Conservation (phyloP, 192 early-diverging fungal species). For the Chytriomyces confervae region DNA sequence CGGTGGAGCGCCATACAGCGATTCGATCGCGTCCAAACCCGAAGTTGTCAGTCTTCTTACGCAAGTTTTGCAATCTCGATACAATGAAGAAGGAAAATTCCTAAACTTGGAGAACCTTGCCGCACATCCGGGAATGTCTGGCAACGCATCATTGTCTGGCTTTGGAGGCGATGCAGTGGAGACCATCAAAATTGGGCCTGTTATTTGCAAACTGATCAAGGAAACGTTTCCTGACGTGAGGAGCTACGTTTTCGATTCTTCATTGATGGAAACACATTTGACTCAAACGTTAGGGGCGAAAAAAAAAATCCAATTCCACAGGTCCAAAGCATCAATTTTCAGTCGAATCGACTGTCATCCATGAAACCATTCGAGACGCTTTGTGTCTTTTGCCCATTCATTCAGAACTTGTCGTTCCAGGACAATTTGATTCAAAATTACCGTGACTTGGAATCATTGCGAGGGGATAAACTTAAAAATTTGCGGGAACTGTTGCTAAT, state of each 20-base stretch:
- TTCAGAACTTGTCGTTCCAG: slow-evolving; percentile 48
- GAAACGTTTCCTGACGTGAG: slow-evolving; percentile 48
- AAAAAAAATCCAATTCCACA: background rate
- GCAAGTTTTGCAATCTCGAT: slow-evolving; percentile 38
- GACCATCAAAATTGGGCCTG: slow-evolving; percentile 50
- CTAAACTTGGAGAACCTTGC: slow-evolving; percentile 39
- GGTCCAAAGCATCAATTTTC: slow-evolving; percentile 48
- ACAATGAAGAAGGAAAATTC: slow-evolving; percentile 33
- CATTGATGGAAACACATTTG: background rate
- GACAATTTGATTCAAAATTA: slow-evolving; percentile 41
- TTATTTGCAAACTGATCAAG: slow-evolving; percentile 54
- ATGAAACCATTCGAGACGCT: slow-evolving; percentile 42
- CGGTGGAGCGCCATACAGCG: background rate
- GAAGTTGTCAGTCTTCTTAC: slow-evolving; percentile 8
- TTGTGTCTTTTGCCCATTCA: slow-evolving; percentile 37
- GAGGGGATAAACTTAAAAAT: slow-evolving; percentile 38
- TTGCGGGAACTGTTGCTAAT: slow-evolving; percentile 44
- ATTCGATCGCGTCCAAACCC: slow-evolving; percentile 21
- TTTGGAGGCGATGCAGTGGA: slow-evolving; percentile 35
- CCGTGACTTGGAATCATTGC: slow-evolving; percentile 42
- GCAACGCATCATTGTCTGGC: slow-evolving; percentile 21
- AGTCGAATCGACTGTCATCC: slow-evolving; percentile 34
- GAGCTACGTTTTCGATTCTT: background rate
- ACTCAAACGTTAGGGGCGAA: background rate
- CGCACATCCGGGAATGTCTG: slow-evolving; percentile 37